phyloP scores from a whole-genome alignment of 2,329 filamentous ascomycete species.

The Alternaria angustiovoidea region DNA sequence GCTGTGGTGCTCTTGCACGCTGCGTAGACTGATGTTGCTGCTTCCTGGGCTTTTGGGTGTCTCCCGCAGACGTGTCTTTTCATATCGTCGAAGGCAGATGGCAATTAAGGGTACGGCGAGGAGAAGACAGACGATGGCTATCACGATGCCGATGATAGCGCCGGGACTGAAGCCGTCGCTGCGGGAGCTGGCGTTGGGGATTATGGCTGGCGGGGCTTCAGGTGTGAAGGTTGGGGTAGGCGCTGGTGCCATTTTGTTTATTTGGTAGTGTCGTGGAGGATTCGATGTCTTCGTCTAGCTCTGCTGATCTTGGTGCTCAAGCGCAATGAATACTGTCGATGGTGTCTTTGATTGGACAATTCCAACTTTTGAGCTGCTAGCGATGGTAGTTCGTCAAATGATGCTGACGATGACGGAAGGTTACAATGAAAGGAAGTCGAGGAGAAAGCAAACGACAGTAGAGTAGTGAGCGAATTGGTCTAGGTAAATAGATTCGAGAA shows the following conservation, averaged over 20 bases:
- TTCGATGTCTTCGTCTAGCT: not conserved
- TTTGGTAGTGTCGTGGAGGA: not conserved
- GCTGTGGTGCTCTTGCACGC: conserved; percentile 28
- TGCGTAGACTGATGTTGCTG: conserved; percentile 19
- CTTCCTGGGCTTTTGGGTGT: conserved; percentile 18
- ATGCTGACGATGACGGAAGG: not conserved
- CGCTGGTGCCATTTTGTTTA: conserved; percentile 4
- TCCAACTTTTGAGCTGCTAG: no score
- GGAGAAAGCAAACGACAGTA: not conserved
- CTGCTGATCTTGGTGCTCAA: not conserved
- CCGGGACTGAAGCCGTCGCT: conserved; percentile 29
- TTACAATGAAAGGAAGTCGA: not conserved
- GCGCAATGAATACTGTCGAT: not conserved
- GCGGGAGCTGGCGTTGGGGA: not conserved
- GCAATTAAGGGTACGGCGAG: conserved; percentile 31
- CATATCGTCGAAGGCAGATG: conserved; percentile 28
- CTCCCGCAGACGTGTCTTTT: conserved; percentile 29
- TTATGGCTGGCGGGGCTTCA: conserved; percentile 21
- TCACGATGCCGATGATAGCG: conserved; percentile 37
- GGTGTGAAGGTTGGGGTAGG: conserved; percentile 8
- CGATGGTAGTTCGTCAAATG: not conserved
- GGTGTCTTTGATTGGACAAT: no score
- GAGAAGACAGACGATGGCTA: conserved; percentile 26
- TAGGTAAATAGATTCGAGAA: not conserved
- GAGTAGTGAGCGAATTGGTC: not conserved